Conservation (phyloP, 257 asterid genomes). For the Solanum piurae region DNA sequence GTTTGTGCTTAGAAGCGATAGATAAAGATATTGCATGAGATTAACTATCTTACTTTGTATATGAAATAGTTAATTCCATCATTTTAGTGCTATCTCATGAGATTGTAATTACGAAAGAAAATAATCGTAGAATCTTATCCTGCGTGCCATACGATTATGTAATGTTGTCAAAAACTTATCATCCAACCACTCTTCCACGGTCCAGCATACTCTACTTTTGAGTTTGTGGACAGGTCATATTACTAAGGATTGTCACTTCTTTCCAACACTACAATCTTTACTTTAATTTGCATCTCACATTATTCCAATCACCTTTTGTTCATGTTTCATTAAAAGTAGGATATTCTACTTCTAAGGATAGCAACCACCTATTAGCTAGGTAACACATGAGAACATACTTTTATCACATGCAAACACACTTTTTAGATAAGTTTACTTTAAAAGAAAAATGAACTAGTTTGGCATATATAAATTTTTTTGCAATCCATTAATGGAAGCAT, state of each 20-base stretch:
- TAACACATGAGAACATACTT: not conserved
- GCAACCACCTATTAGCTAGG: not conserved
- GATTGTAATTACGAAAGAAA: not conserved
- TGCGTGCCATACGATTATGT: not conserved
- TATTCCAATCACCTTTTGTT: not conserved
- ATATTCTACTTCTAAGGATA: not conserved
- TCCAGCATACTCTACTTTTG: not conserved
- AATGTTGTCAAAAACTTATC: not conserved
- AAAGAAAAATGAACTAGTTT: not conserved
- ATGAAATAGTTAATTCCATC: not conserved
- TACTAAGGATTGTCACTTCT: not conserved
- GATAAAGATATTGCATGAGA: not conserved
- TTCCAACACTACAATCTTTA: not conserved
- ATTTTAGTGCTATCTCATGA: not conserved
- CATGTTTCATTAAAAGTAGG: not conserved
- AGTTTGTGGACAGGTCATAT: not conserved
- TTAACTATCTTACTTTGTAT: not conserved
- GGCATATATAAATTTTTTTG: not conserved
- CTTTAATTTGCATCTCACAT: not conserved
- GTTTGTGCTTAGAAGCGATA: not conserved
- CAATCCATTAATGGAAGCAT: not conserved
- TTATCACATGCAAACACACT: constrained; percentile 19
- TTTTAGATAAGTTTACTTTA: not conserved
- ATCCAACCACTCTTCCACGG: not conserved
- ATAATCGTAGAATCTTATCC: not conserved